These are phyloP conservation scores for Chondrus crispus DNA, from an alignment of 23 red algal genomes.

Conservation along the genomic window DNA sequence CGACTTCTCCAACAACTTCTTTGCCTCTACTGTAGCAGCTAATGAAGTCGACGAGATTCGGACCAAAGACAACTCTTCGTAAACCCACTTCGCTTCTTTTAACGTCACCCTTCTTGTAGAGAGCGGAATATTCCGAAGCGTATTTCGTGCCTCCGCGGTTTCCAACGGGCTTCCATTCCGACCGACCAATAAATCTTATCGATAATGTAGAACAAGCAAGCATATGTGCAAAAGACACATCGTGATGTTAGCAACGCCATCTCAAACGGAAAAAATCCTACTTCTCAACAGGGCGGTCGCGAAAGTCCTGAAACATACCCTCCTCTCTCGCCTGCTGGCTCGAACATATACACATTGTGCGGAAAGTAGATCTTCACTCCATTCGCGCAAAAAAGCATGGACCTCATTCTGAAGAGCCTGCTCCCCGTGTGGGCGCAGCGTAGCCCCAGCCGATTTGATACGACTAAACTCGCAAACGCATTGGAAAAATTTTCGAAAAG, in stretches of 20 bases:
- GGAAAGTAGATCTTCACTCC: neutral
- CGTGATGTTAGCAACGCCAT: no score
- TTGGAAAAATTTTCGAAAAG: no score
- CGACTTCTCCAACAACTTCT: neutral
- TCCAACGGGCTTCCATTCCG: conserved; percentile 25
- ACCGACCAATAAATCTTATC: conserved; percentile 20
- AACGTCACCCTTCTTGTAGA: conserved; percentile 19
- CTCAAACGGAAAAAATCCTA: no score
- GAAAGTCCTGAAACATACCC: neutral
- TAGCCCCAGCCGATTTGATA: conserved; percentile 28
- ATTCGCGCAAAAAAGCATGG: neutral
- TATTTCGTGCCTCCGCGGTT: neutral
- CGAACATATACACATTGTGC: conserved; percentile 25
- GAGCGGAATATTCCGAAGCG: conserved; percentile 14
- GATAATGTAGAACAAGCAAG: neutral
- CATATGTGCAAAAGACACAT: neutral
- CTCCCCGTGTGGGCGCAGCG: conserved; percentile 45
- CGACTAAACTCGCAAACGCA: neutral
- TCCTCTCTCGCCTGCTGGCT: conserved; percentile 5
- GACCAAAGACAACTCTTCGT: conserved; percentile 9
- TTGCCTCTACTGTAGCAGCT: neutral
- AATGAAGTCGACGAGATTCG: neutral
- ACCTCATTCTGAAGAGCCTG: conserved; percentile 27
- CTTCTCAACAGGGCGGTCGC: no score
- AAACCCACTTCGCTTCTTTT: conserved; percentile 21